Base-by-base conservation (phyloP, 2,329 filamentous ascomycete genomes). In the Colletotrichum nymphaeae region DNA sequence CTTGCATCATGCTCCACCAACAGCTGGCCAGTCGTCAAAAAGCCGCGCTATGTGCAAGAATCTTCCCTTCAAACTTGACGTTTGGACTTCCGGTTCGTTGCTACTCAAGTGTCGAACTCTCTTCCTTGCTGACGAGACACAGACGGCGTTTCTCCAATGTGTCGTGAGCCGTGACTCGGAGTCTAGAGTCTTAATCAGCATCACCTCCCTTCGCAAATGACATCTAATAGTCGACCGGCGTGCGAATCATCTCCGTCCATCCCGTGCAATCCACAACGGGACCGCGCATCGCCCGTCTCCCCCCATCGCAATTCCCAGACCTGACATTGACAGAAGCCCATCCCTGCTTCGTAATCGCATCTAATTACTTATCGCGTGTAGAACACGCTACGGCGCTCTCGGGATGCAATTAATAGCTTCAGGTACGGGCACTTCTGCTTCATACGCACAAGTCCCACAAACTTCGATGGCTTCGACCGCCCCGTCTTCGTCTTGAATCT, bases 231-330 rank as follows among this genome's bases (percentile, higher is more conserved):
- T n/a, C 19, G 26, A 11, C 67, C 42, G n/a, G 42, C 70, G 22
- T n/a, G 28, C 70, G 56, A 73, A 57, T 70, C 64, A 72, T 72
- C 65, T 72, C 69, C 58, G 69, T 72, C 67, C 42, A 28, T 73
- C 71, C 71, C 62, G 67, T 69, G 66, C 30, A 55, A 73, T 69
- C 70, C 66, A 69, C 66, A 65, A 69, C 59, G 66, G 70, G 37
- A 63, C 70, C 60, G 66, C 55, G 55, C 59, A 73, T 55, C 53
- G 59, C 46, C 22, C 71, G 26, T 52, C 60, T 62, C 26, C 35
- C 70, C 67, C 56, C 56, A 30, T 46, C 52, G 14, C 63, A 56
- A 56, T 52, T 70, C 32, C 53, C 60, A 53, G 64, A 65, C 42
- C 42, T 69, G 60, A 73, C 65, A 63, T 59, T 69, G 24, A 32